Base-by-base conservation (phyloP, 2,329 filamentous ascomycete genomes). In the Calycina herbarum region DNA sequence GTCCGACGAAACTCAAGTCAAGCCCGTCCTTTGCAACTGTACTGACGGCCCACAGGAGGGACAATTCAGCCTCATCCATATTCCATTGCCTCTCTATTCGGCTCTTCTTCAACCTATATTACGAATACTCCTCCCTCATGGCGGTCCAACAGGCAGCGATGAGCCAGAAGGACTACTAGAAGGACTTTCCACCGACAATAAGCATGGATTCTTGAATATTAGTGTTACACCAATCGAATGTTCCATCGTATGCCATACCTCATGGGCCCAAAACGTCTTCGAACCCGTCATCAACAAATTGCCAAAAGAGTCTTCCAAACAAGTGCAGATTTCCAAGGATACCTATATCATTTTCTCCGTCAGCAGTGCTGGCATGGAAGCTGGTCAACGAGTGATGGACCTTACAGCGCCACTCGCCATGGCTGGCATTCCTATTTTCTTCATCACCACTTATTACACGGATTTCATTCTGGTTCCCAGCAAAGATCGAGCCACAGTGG, bases 361-460 rank as follows among this genome's bases (percentile, higher is more conserved):
- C 67, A 92, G 93, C 68, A 93, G 92, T 69, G 91, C 94, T 71
- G 93, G 94, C 7, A 88, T 97, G 72, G 94, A 97, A 76, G 94
- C 94, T 10, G 94, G 93, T 6, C 93, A 94, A 72, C 87, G 94
- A 64, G 94, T 99, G 6, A 86, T 97, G 72, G 94, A 98, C 75
- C 79, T 99, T 68, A 97, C 94, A 7, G 94, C 89, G 62, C 95
- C 94, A 5, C 83, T 98, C 38, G 94, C 95, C 33, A 84, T 97
- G 76, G 94, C 94, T 60, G 92, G 93, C 72, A 95, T 98, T 62
- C 92, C 94, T 62, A 96, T 99, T 75, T 97, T 98, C 82, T 98
- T 98, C 84, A 96, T 97, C 77, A 97, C 94, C 3, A 97, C 93
- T 38, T 99, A 98, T 79, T 98, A 96, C 79, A 95, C 92, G 40